Percentiles rank a stretch among this genome's conserved stretches.
These are phyloP conservation scores for Alternaria incomplexa DNA, from an alignment of 2,329 filamentous ascomycete species.

Conservation along the genomic window DNA sequence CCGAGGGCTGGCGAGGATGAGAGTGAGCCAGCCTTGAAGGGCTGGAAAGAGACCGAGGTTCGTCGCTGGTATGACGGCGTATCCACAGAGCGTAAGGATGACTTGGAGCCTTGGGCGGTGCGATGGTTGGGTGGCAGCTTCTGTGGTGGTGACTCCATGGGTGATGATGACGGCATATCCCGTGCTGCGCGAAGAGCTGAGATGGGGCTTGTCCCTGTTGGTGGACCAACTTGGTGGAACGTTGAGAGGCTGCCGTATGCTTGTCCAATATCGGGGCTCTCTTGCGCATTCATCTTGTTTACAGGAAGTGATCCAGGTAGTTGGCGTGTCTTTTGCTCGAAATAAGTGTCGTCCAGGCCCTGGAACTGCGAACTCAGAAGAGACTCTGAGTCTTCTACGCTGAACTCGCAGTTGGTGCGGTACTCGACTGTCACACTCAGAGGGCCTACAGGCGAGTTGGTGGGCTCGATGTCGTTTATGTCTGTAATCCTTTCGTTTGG, in stretches of 20 bases:
- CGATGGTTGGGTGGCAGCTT: conserved; percentile 56
- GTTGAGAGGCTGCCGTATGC: conserved; percentile 90
- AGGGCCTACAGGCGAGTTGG: conserved; percentile 85
- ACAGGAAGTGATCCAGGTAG: conserved; percentile 80
- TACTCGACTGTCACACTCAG: conserved; percentile 84
- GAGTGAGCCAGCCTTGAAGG: conserved; percentile 95
- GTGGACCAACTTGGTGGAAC: conserved; percentile 78
- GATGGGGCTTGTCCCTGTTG: conserved; percentile 82
- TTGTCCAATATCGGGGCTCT: conserved; percentile 69
- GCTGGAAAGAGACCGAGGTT: conserved; percentile 87
- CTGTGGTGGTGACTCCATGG: conserved; percentile 58
- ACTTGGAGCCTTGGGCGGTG: conserved; percentile 56
- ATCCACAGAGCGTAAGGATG: conserved; percentile 59
- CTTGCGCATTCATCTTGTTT: conserved; percentile 56
- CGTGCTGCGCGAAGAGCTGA: conserved; percentile 78
- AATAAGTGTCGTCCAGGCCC: conserved; percentile 86
- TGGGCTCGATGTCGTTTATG: conserved; percentile 73
- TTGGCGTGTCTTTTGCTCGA: conserved; percentile 71
- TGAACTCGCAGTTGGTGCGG: conserved; percentile 87
- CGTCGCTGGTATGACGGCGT: conserved; percentile 64
- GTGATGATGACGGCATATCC: conserved; percentile 59
- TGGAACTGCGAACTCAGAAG: conserved; percentile 92
- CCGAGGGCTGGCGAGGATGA: conserved; percentile 78
- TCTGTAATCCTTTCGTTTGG: conserved; percentile 69
- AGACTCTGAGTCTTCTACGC: conserved; percentile 88